Evolutionary conservation across 345 rosid species (phyloP), one percentile per base, ranked within the genome.

Genomic region (Lumnitzera racemosa): DNA sequence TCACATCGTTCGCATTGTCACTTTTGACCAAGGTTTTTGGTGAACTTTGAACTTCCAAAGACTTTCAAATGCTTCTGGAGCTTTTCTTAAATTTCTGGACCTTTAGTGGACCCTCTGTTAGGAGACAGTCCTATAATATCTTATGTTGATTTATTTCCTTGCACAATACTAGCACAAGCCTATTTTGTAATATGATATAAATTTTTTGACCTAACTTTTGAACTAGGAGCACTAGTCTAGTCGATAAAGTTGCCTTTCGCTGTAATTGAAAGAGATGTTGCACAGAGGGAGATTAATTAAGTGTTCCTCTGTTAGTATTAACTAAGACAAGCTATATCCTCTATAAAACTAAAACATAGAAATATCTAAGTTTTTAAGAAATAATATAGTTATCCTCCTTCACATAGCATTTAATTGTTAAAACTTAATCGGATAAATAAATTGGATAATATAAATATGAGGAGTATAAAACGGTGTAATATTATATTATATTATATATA

Each of bases 31-130:
- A 46, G 15, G 15, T 13, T 13, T 53, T 47, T n/a, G n/a, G 13
- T 55, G 58, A 51, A 62, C 46, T 46, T 66, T 59, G 58, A 70
- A 59, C 69, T 70, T 67, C 62, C 12, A 12, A 60, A 20, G 70
- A 55, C 71, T 57, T 67, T 64, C 61, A 63, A 64, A 9, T 15
- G 24, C 67, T 68, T 72, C 68, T 68, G 55, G 66, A 65, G 65
- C 53, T 13, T 65, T 46, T 55, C 13, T n/a, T 24, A 54, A 55
- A 11, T 24, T 46, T 49, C 55, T 24, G 51, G 55, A 53, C 53
- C n/a, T 48, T 47, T 24, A 54, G 52, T 62, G 54, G 68, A 62
- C 67, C 62, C 51, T 46, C 62, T 14, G 2, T 52, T 20, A 60
- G 50, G 64, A n/a, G 55, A 58, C 36, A 23, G 31, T 46, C 29